phyloP scores from a whole-genome alignment of 257 asterid species.

The Ajuga chamaepitys region DNA sequence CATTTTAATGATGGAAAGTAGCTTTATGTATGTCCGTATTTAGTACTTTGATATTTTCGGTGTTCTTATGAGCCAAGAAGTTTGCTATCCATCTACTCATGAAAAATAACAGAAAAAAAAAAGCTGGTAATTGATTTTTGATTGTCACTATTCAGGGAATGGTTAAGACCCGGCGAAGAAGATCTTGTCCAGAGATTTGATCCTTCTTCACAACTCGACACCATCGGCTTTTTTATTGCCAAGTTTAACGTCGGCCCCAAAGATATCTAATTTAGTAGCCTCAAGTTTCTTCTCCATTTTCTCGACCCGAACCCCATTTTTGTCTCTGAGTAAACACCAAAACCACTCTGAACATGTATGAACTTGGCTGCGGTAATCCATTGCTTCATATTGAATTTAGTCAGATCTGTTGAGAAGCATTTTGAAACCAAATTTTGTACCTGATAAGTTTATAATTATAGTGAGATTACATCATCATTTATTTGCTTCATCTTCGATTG shows the following conservation, averaged over 20 bases:
- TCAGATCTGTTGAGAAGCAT: background rate
- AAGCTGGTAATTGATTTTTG: background rate
- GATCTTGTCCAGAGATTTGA: constrained; percentile 91
- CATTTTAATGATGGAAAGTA: background rate
- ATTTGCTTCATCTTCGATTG: too few relatives aligned
- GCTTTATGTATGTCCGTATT: background rate
- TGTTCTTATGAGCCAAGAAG: background rate
- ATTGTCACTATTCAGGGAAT: constrained; percentile 52
- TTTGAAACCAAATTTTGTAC: background rate
- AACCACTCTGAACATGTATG: too few relatives aligned
- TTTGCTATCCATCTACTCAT: background rate
- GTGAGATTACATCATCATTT: background rate
- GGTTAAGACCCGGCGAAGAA: constrained; percentile 95
- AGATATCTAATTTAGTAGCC: constrained; percentile 23
- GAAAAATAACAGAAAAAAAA: too few relatives aligned
- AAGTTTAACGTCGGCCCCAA: constrained; percentile 77
- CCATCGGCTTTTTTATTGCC: constrained; percentile 92
- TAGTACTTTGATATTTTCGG: background rate
- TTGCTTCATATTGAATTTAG: background rate
- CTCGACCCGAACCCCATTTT: too few relatives aligned
- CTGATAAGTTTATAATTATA: background rate
- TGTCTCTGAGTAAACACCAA: background rate
- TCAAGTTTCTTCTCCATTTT: background rate
- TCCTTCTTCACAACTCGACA: constrained; percentile 79
- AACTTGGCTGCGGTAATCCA: too few relatives aligned